Base-by-base conservation (phyloP, 257 asterid species). In the Solanum clarkiae region DNA sequence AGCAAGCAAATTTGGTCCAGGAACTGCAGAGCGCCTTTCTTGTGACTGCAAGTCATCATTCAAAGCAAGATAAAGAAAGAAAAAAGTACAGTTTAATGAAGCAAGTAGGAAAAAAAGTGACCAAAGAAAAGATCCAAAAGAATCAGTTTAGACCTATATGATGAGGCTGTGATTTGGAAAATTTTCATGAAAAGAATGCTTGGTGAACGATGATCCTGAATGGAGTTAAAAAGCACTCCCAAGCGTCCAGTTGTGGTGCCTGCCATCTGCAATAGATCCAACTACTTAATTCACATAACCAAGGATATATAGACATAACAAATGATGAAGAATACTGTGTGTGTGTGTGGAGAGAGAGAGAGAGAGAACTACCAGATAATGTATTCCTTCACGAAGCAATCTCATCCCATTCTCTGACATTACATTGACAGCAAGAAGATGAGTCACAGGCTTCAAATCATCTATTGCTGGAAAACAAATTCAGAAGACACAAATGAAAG, bases 401-500 rank as follows among this genome's bases (percentile, higher is more conserved):
- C 93, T 94, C 90, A 93, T 88, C 89, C 99, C 99, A 89, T 90
- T 94, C 93, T 90, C 92, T 59, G 97, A 94, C 80, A 93, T 77
- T 85, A 92, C 84, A 88, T 93, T 93, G 89, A 93, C 97, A 85
- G 88, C 92, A 87, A 95, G 97, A 91, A 95, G 94, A 92, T 97
- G 99, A 88, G 98, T 94, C 89, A 97, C 98, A 0, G 98, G 99
- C 93, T 97, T 97, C 92, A 97, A 84, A 86, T 97, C 98, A 90
- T 95, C 99, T 77, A 90, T 86, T 36, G 98, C 99, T 97, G 93
- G 88, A 88, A 80, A 47, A 86, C 65, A 63, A 88, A 88, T 84
- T 87, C 8, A 72, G 57, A 80, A 57, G 84, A 85, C 85, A 82
- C 84, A 84, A 56, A 42, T 86, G 63, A 79, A 54, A 79, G 80